Base-by-base conservation (phyloP, 345 rosid genomes). In the Psidium guajava region DNA sequence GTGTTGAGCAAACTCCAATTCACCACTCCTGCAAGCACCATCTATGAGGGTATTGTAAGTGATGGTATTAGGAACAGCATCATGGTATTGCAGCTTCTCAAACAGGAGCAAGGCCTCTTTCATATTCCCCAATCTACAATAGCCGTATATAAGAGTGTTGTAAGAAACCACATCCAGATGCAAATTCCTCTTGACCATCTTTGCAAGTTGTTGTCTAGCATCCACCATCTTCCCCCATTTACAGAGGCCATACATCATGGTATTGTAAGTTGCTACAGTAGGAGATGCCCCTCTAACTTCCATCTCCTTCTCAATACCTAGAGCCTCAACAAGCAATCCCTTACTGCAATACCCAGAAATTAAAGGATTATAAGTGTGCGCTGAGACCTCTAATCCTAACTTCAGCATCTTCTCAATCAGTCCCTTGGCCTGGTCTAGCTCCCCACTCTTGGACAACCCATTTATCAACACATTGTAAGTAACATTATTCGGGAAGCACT, bases 31-130 rank as follows among this genome's bases (percentile, higher is more conserved):
- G 90, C 97, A 94, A 87, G 93, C 88, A 84, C 97, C 95, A 86
- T 94, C 89, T 16, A 95, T 89, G 80, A 94, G 92, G 83, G 92
- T 92, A 87, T 94, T 95, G 86, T 92, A 95, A 6, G 98, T 95
- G 83, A 92, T 86, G 50, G 89, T 44, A 69, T 87, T 90, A 51
- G 96, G 94, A 87, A 53, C 24, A 21, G 94, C 87, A 82, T 88
- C 86, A 82, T 85, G 85, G 73, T 28, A 85, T 84, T 88, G 89
- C 85, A 95, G 88, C 86, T 92, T 94, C 77, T 90, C 89, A 85
- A 95, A 91, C 91, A 95, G 85, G 86, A 87, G 91, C 87, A 93
- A 92, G 81, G 97, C 94, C 88, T 93, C 94, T 80, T 81, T 87
- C 54, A 91, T 83, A 87, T 92, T 88, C 83, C 96, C 92, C 54